Evolutionary conservation across 2,329 filamentous ascomycete species (phyloP), one percentile per base, ranked within the genome.

Genomic region (Aspergillus phoenicis): DNA sequence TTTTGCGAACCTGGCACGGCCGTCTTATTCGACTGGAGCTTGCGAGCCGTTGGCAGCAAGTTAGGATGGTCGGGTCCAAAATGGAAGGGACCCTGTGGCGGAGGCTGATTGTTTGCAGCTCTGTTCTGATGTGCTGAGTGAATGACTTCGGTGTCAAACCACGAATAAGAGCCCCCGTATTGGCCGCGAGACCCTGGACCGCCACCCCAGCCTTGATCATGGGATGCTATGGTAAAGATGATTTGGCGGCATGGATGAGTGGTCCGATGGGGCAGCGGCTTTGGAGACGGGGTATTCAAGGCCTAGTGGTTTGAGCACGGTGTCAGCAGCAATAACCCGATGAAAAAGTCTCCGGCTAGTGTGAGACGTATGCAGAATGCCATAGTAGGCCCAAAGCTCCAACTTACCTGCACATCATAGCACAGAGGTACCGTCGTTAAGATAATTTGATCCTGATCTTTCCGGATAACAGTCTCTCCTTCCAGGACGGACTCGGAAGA

Each of bases 211-310:
- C 75, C 77, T 59, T 78, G 77, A 57, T 78, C 77, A 20, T 73
- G 74, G 3, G 75, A 74, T 5, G 64, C 62, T 15, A 78, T 65
- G 7, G 64, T 65, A 47, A 78, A 78, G 20, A 73, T 54, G 13
- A 78, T 75, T 52, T 78, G 78, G 26, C 77, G 75, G 41, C 76
- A 78, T 20, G 76, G 76, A 54, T 77, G 73, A 15, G 61, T 52
- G 10, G 71, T 70, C 30, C 76, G 70, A 56, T 77, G 73, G 5
- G 75, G 71, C 4, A 78, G 66, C 15, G 68, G 55, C 15, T 61
- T 64, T 15, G 70, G 69, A 5, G 61, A 58, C 30, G 63, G 51
- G 2, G 61, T 59, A 41, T 59, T 38, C 41, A 62, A 43, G 28
- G 62, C 65, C 63, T 68, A 58, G 53, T 17, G 7, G 5, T 36